Percentiles rank a stretch among this genome's conserved stretches.
Conservation (phyloP, 495 filamentous ascomycete species). For the Penicillium argentinense region DNA sequence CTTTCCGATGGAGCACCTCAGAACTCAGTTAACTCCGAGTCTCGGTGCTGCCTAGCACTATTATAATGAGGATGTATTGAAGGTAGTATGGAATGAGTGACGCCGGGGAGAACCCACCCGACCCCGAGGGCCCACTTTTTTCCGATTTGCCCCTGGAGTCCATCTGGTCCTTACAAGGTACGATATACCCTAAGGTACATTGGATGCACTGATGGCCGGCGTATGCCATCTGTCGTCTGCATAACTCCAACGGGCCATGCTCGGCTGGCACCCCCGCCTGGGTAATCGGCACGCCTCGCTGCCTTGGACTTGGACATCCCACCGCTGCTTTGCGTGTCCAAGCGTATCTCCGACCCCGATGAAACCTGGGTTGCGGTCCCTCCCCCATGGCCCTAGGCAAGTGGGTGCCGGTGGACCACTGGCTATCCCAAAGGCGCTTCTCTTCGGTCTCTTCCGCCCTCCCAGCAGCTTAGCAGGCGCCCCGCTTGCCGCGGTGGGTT, state of each 20-base stretch:
- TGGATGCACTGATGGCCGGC: too few species aligned
- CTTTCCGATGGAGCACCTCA: too few species aligned
- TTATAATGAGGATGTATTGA: too few species aligned
- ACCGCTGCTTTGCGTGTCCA: constrained; percentile 8
- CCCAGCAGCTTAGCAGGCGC: constrained; percentile 6
- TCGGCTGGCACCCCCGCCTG: constrained; percentile 13
- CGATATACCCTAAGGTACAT: too few species aligned
- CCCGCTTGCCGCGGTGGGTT: constrained; percentile 18
- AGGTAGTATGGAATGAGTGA: too few species aligned
- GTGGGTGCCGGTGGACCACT: constrained; percentile 17
- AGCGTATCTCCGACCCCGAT: not conserved
- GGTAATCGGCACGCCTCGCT: constrained; percentile 21
- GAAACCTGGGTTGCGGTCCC: not conserved
- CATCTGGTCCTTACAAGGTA: too few species aligned
- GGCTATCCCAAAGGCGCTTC: constrained; percentile 1
- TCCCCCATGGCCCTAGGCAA: constrained; percentile 6
- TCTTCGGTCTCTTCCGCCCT: constrained; percentile 20
- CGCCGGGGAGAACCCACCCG: too few species aligned
- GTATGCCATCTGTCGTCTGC: too few species aligned
- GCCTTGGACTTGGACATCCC: not conserved
- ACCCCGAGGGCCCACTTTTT: too few species aligned
- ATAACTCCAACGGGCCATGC: not conserved
- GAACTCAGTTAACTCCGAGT: too few species aligned
- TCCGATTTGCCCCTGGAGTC: too few species aligned
- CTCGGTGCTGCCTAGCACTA: too few species aligned